Conservation (phyloP, 2,329 filamentous ascomycete genomes). For the Epichloe amarillans region DNA sequence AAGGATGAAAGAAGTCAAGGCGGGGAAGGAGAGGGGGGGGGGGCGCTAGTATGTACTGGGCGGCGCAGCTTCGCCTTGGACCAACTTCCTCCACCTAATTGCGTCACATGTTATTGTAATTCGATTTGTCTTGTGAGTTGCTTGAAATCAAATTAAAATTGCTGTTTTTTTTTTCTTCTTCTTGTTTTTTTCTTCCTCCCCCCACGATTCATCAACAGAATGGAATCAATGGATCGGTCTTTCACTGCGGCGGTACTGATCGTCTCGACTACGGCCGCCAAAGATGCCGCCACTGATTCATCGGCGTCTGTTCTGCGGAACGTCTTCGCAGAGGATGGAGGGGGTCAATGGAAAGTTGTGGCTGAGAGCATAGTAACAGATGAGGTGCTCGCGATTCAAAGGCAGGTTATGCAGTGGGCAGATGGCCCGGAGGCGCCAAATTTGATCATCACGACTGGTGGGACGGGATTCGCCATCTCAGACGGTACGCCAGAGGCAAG, state of each 20-base stretch:
- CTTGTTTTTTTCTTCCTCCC: background rate
- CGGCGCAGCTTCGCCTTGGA: too few species aligned
- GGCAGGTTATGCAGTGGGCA: slow-evolving; percentile 57
- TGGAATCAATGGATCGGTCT: slow-evolving; percentile 18
- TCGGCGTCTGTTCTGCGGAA: slow-evolving; percentile 53
- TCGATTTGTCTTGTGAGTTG: too few species aligned
- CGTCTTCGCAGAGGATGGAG: slow-evolving; percentile 54
- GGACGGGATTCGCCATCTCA: slow-evolving; percentile 77
- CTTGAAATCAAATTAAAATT: too few species aligned
- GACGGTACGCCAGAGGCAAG: slow-evolving; percentile 80
- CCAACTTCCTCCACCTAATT: too few species aligned
- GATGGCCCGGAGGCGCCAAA: slow-evolving; percentile 54
- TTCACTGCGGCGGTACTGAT: slow-evolving; percentile 70
- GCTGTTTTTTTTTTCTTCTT: too few species aligned
- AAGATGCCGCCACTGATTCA: slow-evolving; percentile 66
- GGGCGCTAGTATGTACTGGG: too few species aligned
- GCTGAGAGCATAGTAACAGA: slow-evolving; percentile 70
- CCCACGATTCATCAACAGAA: background rate
- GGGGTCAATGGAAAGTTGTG: slow-evolving; percentile 56
- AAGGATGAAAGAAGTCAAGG: background rate
- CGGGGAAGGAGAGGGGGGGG: background rate
- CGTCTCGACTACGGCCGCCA: slow-evolving; percentile 78
- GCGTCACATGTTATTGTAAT: too few species aligned
- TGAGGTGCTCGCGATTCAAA: slow-evolving; percentile 60
- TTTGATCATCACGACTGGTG: slow-evolving; percentile 77